A percentile compares a stretch with the other conserved stretches of the same genome.
Conservation (phyloP, 139 green algal species). For the Klebsormidium nitens region DNA sequence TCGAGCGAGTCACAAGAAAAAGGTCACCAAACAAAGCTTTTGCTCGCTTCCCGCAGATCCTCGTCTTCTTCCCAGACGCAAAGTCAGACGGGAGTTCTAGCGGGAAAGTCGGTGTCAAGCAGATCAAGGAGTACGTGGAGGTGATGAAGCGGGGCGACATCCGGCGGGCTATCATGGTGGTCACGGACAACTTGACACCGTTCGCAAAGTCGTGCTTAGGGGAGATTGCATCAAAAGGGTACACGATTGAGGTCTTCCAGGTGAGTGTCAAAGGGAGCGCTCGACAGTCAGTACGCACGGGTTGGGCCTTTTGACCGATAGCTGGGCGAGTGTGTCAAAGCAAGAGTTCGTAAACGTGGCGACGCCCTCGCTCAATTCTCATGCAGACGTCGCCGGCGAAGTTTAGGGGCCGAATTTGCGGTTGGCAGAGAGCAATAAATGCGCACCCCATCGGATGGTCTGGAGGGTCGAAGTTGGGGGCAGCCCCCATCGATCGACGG, state of each 20-base stretch:
- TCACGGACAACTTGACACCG: constrained; percentile 58
- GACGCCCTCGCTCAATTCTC: no score
- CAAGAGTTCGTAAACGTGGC: neutral
- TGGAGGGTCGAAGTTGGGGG: no score
- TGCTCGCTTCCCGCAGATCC: no score
- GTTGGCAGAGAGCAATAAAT: no score
- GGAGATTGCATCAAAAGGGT: constrained; percentile 70
- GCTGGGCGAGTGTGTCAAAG: neutral
- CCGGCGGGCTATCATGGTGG: constrained; percentile 80
- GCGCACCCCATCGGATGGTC: no score
- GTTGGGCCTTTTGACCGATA: neutral
- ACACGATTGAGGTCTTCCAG: constrained; percentile 78
- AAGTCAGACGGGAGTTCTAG: no score
- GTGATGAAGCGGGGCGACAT: constrained; percentile 84
- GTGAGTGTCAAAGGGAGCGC: constrained; percentile 52
- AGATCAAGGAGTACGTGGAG: constrained; percentile 84
- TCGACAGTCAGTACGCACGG: neutral
- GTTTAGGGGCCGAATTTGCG: no score
- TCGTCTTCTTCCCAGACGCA: constrained; percentile 92
- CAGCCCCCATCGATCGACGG: no score
- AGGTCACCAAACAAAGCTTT: no score
- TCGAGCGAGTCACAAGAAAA: no score
- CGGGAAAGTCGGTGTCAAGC: constrained; percentile 83
- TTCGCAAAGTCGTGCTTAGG: constrained; percentile 65
- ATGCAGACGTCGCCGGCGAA: no score